These are phyloP conservation scores for Torulaspora pretoriensis DNA, from an alignment of 1,139 yeast species.

Conservation along the genomic window DNA sequence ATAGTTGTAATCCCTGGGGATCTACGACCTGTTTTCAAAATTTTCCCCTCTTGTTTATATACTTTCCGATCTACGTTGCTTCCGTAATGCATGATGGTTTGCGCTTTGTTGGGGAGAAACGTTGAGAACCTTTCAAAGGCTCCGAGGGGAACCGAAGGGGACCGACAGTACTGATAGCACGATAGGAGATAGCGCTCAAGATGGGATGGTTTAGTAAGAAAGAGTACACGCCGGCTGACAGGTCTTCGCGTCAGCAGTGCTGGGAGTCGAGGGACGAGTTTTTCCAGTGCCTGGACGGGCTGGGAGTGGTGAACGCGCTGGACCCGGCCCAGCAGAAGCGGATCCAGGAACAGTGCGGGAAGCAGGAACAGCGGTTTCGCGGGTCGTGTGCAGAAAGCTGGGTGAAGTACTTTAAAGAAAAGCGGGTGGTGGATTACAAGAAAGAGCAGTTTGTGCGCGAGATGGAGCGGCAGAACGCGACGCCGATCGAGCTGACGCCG, in stretches of 20 bases:
- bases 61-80: neutral
- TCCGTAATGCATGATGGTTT: neutral
- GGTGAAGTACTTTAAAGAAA: constrained; percentile 67
- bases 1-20: neutral
- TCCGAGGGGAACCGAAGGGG: too few relatives aligned
- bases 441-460: constrained; percentile 50
- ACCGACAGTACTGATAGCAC: too few relatives aligned
- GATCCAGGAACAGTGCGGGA: constrained; percentile 42
- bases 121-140: neutral
- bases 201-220: constrained; percentile 27
- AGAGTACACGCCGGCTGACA: constrained; percentile 37
- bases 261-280: constrained; percentile 65
- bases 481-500: constrained; percentile 43
- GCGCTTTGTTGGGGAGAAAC: neutral
- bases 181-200: too few relatives aligned
- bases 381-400: constrained; percentile 60
- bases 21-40: neutral
- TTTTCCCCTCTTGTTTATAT: constrained; percentile 3
- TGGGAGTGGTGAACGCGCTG: constrained; percentile 48
- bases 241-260: constrained; percentile 53
- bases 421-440: constrained; percentile 54
- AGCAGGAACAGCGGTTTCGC: constrained; percentile 46
- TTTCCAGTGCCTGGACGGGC: constrained; percentile 54
- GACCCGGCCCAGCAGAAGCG: constrained; percentile 37
- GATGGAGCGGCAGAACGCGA: constrained; percentile 52